Evolutionary conservation across 2,329 filamentous ascomycete genomes (phyloP).

Genomic region (Arthrinium puccinioides): DNA sequence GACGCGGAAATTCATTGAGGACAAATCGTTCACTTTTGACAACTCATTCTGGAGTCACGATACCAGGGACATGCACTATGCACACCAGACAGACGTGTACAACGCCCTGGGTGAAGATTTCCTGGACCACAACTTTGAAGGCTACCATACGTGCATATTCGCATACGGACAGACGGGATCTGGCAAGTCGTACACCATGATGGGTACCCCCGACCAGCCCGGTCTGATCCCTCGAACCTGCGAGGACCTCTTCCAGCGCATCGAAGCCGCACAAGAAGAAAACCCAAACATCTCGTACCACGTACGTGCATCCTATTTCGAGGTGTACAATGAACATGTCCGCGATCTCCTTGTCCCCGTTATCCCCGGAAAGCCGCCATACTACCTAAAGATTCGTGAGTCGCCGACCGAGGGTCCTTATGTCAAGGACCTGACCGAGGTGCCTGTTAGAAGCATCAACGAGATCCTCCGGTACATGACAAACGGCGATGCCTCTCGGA

Average conservation of each 20-base stretch:
- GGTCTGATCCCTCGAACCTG: slow-evolving; percentile 93
- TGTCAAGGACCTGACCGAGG: slow-evolving; percentile 91
- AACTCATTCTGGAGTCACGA: slow-evolving; percentile 98
- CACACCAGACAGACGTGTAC: slow-evolving; percentile 88
- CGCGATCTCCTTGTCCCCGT: slow-evolving; percentile 82
- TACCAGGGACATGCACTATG: slow-evolving; percentile 73
- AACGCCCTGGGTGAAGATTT: slow-evolving; percentile 93
- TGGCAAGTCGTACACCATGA: slow-evolving; percentile 97
- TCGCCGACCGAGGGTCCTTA: slow-evolving; percentile 93
- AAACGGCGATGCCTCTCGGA: slow-evolving; percentile 79
- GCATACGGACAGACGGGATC: slow-evolving; percentile 97
- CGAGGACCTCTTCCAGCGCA: slow-evolving; percentile 90
- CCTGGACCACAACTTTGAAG: slow-evolving; percentile 97
- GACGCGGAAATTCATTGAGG: slow-evolving; percentile 69
- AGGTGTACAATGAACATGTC: slow-evolving; percentile 99
- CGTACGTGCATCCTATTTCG: slow-evolving; percentile 96
- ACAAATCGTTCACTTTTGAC: slow-evolving; percentile 92
- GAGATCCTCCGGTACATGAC: slow-evolving; percentile 92
- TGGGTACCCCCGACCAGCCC: slow-evolving; percentile 79
- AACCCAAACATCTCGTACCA: slow-evolving; percentile 92
- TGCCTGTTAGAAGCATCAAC: slow-evolving; percentile 76
- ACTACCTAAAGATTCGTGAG: slow-evolving; percentile 96
- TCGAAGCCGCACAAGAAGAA: slow-evolving; percentile 68
- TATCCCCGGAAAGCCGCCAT: slow-evolving; percentile 61
- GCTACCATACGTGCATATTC: slow-evolving; percentile 98